A percentile compares a stretch with the other conserved stretches of the same genome.
Conservation (phyloP, 495 filamentous ascomycete species). For the Talaromyces borbonicus region DNA sequence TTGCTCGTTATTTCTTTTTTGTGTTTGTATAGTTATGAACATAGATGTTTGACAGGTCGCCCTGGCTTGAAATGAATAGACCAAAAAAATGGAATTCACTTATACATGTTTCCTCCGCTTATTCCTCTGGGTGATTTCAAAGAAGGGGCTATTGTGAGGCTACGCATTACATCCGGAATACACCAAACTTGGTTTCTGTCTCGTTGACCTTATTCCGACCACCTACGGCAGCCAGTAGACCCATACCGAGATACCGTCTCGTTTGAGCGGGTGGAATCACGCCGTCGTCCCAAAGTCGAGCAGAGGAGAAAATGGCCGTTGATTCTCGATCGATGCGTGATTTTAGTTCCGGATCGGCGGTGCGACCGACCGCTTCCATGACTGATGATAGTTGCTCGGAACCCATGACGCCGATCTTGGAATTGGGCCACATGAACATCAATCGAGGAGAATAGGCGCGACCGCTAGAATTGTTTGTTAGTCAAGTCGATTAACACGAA, state of each 20-base stretch:
- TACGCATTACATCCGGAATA: slow-evolving; percentile 78
- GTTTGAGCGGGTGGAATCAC: slow-evolving; percentile 88
- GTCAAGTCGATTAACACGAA: background rate
- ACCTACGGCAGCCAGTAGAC: slow-evolving; percentile 66
- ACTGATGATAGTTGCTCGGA: slow-evolving; percentile 84
- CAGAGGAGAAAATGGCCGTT: slow-evolving; percentile 76
- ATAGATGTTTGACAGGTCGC: slow-evolving; percentile 2
- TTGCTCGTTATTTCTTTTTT: slow-evolving; percentile 5
- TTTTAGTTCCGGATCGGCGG: slow-evolving; percentile 70
- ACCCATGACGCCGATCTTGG: slow-evolving; percentile 93
- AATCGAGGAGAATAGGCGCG: slow-evolving; percentile 85
- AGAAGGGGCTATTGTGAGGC: background rate
- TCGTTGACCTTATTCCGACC: slow-evolving; percentile 48
- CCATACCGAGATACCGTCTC: slow-evolving; percentile 69
- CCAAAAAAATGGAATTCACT: no score
- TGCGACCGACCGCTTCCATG: slow-evolving; percentile 89
- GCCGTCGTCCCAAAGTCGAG: slow-evolving; percentile 93
- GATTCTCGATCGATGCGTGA: slow-evolving; percentile 84
- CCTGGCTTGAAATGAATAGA: background rate
- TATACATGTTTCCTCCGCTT: no score
- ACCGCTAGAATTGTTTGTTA: slow-evolving; percentile 43
- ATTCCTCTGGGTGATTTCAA: background rate
- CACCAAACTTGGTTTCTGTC: slow-evolving; percentile 70
- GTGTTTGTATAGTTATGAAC: slow-evolving; percentile 1
- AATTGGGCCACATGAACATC: slow-evolving; percentile 97